phyloP scores from a whole-genome alignment of 495 filamentous ascomycete species.

The Rhizodiscina lignyota region DNA sequence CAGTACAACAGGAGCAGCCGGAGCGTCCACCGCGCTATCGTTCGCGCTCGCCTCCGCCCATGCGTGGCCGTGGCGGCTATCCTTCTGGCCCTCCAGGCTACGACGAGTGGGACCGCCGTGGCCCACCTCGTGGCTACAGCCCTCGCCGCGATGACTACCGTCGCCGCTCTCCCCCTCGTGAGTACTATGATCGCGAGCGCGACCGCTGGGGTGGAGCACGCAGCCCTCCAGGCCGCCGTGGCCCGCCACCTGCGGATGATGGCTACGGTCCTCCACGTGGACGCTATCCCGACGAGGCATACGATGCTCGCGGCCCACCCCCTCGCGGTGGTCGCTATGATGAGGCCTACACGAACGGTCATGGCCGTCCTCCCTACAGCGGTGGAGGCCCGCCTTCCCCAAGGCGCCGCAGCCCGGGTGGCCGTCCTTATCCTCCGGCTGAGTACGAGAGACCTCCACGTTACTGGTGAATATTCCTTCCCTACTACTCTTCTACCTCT shows the following conservation, averaged over 20 bases:
- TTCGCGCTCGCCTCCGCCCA: constrained; percentile 54
- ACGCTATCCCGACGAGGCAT: constrained; percentile 17
- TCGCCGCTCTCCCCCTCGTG: constrained; percentile 57
- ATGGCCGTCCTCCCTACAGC: constrained; percentile 36
- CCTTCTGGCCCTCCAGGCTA: constrained; percentile 43
- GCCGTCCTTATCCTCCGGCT: no score
- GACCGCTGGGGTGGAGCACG: constrained; percentile 55
- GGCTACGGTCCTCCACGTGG: constrained; percentile 47
- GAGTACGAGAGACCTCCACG: no score
- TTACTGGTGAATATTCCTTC: no score
- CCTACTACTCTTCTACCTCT: no score
- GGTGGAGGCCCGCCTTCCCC: constrained; percentile 41
- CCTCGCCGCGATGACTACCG: constrained; percentile 70
- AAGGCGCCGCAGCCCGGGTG: constrained; percentile 17
- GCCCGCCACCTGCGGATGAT: constrained; percentile 55
- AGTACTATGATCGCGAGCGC: constrained; percentile 78
- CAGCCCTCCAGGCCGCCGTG: constrained; percentile 38
- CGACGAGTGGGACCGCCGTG: constrained; percentile 51
- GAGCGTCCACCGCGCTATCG: constrained; percentile 56
- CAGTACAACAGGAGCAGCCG: no score
- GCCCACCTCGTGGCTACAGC: constrained; percentile 65
- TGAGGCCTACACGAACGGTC: constrained; percentile 50
- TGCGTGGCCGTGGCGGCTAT: constrained; percentile 40
- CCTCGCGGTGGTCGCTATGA: constrained; percentile 40
- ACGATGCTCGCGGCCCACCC: constrained; percentile 20